Conservation (phyloP, 2,329 filamentous ascomycete species). For the Akanthomyces dipterigenus region DNA sequence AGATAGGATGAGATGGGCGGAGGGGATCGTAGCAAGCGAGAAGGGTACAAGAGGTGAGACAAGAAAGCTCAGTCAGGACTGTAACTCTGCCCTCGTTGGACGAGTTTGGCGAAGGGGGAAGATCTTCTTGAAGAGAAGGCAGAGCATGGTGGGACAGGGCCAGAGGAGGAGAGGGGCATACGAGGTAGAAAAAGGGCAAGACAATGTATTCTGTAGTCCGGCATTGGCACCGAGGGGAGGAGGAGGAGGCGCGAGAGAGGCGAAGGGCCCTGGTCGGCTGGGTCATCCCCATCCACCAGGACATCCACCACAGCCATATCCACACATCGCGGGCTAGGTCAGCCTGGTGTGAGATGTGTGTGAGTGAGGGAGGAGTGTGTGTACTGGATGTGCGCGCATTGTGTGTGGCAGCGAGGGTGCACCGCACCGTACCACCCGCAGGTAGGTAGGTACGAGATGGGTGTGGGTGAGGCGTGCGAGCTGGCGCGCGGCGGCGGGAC, state of each 20-base stretch:
- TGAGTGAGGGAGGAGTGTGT: background rate
- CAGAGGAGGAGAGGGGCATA: slow-evolving; percentile 12
- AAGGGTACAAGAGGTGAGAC: slow-evolving; percentile 11
- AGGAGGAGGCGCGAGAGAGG: slow-evolving; percentile 10
- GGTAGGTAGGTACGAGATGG: background rate
- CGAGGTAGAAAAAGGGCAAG: slow-evolving; percentile 15
- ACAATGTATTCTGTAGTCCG: slow-evolving; percentile 15
- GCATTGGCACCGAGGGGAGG: slow-evolving; percentile 13
- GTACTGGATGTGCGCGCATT: background rate
- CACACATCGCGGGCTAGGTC: slow-evolving; percentile 11
- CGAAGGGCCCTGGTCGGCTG: slow-evolving; percentile 12
- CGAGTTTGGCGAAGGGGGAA: slow-evolving; percentile 26
- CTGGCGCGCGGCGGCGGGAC: background rate
- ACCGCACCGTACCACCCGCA: background rate
- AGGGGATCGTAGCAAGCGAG: background rate
- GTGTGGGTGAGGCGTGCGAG: background rate
- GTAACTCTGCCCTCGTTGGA: slow-evolving; percentile 27
- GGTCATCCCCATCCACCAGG: slow-evolving; percentile 6
- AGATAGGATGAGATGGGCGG: slow-evolving; percentile 3
- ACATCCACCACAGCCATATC: slow-evolving; percentile 4
- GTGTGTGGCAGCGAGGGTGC: background rate
- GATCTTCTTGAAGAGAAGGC: slow-evolving; percentile 19
- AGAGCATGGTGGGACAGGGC: slow-evolving; percentile 11
- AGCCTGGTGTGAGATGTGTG: slow-evolving; percentile 5
- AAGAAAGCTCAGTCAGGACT: slow-evolving; percentile 9